These are phyloP conservation scores for Claviceps sorghi DNA, from an alignment of 2,329 filamentous ascomycete genomes.

Conservation along the genomic window DNA sequence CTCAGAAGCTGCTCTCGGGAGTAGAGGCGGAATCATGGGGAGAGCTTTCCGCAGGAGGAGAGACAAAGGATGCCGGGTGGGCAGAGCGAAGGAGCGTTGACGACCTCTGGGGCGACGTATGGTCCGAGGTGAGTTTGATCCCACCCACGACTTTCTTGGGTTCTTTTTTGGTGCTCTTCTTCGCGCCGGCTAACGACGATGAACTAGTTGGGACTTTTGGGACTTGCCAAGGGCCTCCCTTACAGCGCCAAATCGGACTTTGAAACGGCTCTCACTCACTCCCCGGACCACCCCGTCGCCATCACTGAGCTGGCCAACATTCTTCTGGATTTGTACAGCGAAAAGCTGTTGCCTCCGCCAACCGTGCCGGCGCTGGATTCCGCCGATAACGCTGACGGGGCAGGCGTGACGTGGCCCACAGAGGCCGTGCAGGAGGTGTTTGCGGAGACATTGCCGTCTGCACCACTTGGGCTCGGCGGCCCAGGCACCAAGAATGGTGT, in stretches of 20 bases:
- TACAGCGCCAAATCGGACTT: slow-evolving; percentile 63
- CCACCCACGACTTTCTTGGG: not conserved
- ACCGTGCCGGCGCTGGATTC: slow-evolving; percentile 30
- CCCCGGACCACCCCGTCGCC: slow-evolving; percentile 63
- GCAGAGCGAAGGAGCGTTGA: slow-evolving; percentile 68
- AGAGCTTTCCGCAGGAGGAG: slow-evolving; percentile 46
- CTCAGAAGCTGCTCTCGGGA: slow-evolving; percentile 55
- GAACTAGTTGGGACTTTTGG: slow-evolving; percentile 50
- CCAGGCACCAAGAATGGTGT: slow-evolving; percentile 11
- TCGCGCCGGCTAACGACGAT: not conserved
- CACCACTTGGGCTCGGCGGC: slow-evolving; percentile 33
- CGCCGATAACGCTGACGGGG: not conserved
- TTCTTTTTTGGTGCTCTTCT: no score
- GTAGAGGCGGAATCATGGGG: slow-evolving; percentile 54
- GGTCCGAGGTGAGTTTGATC: slow-evolving; percentile 51
- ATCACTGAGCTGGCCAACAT: slow-evolving; percentile 75
- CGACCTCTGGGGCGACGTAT: slow-evolving; percentile 72
- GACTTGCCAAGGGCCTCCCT: slow-evolving; percentile 43
- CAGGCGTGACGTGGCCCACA: not conserved
- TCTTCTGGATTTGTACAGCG: slow-evolving; percentile 69
- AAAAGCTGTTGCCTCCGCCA: slow-evolving; percentile 47
- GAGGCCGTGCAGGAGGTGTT: slow-evolving; percentile 2
- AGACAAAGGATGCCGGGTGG: slow-evolving; percentile 55
- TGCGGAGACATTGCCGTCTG: slow-evolving; percentile 21
- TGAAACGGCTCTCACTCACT: slow-evolving; percentile 68